phyloP scores from a whole-genome alignment of 768 basidiomycete species.

The Pulveroboletus sp. region DNA sequence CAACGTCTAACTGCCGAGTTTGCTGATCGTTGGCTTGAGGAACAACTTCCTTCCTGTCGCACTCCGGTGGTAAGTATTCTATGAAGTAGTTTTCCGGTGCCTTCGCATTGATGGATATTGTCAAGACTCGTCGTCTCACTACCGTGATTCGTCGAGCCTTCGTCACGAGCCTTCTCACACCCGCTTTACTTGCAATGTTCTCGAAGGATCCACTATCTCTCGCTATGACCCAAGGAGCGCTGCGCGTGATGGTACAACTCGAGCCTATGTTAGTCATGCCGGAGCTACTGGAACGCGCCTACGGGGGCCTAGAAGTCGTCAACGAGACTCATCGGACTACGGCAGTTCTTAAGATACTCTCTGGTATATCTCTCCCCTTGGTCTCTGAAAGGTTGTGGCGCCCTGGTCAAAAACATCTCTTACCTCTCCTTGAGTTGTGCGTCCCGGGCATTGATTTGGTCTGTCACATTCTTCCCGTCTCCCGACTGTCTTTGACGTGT shows the following conservation, averaged over 20 bases:
- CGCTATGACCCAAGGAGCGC: constrained; percentile 72
- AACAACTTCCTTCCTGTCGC: constrained; percentile 69
- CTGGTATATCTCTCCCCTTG: constrained; percentile 70
- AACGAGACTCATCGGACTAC: constrained; percentile 96
- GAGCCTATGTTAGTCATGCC: constrained; percentile 89
- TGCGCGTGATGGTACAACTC: constrained; percentile 71
- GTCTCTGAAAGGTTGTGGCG: constrained; percentile 76
- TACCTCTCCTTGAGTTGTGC: constrained; percentile 83
- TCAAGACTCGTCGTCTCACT: constrained; percentile 71
- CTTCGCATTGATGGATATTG: constrained; percentile 1
- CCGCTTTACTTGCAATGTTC: constrained; percentile 88
- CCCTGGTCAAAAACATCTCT: constrained; percentile 81
- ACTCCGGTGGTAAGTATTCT: constrained; percentile 56
- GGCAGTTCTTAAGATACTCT: constrained; percentile 80
- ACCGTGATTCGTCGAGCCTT: constrained; percentile 76
- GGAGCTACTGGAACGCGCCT: constrained; percentile 84
- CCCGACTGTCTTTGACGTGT: background rate
- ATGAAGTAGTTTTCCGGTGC: background rate
- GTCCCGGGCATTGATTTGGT: constrained; percentile 91
- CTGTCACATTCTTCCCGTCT: constrained; percentile 18
- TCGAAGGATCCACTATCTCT: constrained; percentile 80
- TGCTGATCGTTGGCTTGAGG: constrained; percentile 72
- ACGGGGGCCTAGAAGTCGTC: constrained; percentile 85
- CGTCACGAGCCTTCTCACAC: constrained; percentile 75
- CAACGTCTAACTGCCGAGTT: constrained; percentile 74